These are phyloP conservation scores for Aspergillus felis DNA, from an alignment of 2,329 filamentous ascomycete genomes.

Conservation along the genomic window DNA sequence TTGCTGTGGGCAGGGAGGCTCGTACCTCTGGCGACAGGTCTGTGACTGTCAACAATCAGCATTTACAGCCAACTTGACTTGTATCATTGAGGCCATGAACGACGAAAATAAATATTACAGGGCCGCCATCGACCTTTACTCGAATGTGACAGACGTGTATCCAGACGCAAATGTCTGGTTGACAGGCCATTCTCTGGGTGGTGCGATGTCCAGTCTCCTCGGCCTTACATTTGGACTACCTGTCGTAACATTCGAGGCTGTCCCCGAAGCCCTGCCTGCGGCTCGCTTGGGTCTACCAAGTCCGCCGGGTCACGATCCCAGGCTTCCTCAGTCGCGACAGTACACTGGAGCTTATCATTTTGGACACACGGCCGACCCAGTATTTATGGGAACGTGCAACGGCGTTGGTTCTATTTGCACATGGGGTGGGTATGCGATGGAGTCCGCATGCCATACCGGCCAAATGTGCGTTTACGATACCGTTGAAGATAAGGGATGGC, in stretches of 20 bases:
- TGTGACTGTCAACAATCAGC: conserved; percentile 87
- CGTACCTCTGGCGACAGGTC: conserved; percentile 84
- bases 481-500: conserved; percentile 85
- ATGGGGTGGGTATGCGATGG: conserved; percentile 87
- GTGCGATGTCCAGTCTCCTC: conserved; percentile 80
- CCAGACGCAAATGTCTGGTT: conserved; percentile 83
- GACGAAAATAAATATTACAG: conserved; percentile 90
- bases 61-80: conserved; percentile 90
- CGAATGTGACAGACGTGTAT: conserved; percentile 87
- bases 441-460: conserved; percentile 88
- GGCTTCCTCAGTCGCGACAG: conserved; percentile 64
- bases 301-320: conserved; percentile 72
- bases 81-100: conserved; percentile 68
- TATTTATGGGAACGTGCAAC: conserved; percentile 92
- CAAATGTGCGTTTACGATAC: conserved; percentile 88
- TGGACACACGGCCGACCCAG: conserved; percentile 90
- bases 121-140: conserved; percentile 82
- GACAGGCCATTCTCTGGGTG: conserved; percentile 87
- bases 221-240: conserved; percentile 88
- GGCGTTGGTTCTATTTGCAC: conserved; percentile 85
- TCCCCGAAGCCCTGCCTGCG: conserved; percentile 84
- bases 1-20: conserved; percentile 91
- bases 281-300: conserved; percentile 78
- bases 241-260: conserved; percentile 87
- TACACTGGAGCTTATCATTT: conserved; percentile 83